These are phyloP conservation scores for Athelia psychrophila DNA, from an alignment of 1,284 basidiomycete species.

Conservation along the genomic window DNA sequence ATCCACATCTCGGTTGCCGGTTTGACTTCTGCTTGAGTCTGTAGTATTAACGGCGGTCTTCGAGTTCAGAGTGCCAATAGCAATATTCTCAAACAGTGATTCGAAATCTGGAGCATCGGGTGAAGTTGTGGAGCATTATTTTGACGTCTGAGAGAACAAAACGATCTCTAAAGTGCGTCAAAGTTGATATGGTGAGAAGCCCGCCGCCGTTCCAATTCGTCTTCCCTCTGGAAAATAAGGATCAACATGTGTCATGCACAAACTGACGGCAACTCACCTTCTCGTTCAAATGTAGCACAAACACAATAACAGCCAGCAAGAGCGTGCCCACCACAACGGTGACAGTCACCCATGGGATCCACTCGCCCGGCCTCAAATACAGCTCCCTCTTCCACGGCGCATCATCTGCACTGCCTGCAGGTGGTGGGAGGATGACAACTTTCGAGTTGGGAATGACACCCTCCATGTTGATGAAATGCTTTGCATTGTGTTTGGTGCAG, in stretches of 20 bases:
- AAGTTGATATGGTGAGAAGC: slow-evolving; percentile 96
- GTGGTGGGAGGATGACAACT: slow-evolving; percentile 89
- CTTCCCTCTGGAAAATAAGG: slow-evolving; percentile 64
- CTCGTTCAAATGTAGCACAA: slow-evolving; percentile 88
- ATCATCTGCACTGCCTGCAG: slow-evolving; percentile 31
- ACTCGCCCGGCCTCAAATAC: slow-evolving; percentile 92
- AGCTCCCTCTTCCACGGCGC: slow-evolving; percentile 85
- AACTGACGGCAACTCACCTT: slow-evolving; percentile 53
- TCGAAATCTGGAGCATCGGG: too few species aligned
- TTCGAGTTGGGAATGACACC: slow-evolving; percentile 98
- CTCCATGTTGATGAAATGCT: slow-evolving; percentile 89
- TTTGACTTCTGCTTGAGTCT: too few species aligned
- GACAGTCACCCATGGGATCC: slow-evolving; percentile 96
- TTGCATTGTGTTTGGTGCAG: slow-evolving; percentile 67
- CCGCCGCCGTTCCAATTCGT: slow-evolving; percentile 85
- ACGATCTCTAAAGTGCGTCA: slow-evolving; percentile 69
- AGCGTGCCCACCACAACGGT: slow-evolving; percentile 77
- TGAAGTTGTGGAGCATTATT: too few species aligned
- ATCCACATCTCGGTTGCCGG: too few species aligned
- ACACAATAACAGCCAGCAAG: slow-evolving; percentile 79
- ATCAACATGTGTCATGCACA: slow-evolving; percentile 6
- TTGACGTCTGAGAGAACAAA: too few species aligned
- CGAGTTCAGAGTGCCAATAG: too few species aligned
- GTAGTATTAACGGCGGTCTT: too few species aligned
- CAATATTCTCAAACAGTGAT: too few species aligned